Evolutionary conservation across 495 filamentous ascomycete species (phyloP).

Genomic region (Chaetomium fimeti): DNA sequence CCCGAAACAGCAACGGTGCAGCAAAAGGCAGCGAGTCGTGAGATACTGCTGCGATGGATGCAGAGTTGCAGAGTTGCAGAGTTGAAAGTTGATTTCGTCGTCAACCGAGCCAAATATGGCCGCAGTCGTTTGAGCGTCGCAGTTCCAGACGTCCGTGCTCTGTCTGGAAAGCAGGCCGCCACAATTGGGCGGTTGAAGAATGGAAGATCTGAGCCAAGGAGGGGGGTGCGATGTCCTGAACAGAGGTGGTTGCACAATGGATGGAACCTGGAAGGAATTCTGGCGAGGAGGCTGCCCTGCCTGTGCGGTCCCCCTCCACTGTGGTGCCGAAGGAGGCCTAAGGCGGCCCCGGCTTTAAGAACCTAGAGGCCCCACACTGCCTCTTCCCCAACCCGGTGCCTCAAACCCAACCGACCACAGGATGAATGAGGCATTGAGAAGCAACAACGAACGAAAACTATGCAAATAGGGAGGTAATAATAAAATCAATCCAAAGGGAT

Average conservation of each 20-base stretch:
- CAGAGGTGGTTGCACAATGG: constrained; percentile 29
- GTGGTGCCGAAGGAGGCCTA: constrained; percentile 20
- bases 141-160: constrained; percentile 22
- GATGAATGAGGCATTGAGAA: background rate
- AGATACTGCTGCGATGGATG: constrained; percentile 12
- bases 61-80: no score
- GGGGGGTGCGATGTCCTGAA: constrained; percentile 27
- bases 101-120: background rate
- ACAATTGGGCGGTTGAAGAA: constrained; percentile 30
- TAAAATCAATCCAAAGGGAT: no score
- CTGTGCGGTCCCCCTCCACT: constrained; percentile 15
- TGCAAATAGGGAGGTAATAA: background rate
- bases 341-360: background rate
- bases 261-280: constrained; percentile 23
- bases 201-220: constrained; percentile 15
- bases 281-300: constrained; percentile 17
- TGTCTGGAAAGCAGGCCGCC: constrained; percentile 20
- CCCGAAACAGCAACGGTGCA: background rate
- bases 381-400: constrained; percentile 7
- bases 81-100: constrained; percentile 19
- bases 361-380: constrained; percentile 2
- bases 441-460: background rate
- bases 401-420: background rate
- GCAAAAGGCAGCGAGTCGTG: background rate
- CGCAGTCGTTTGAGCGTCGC: constrained; percentile 14